phyloP scores from a whole-genome alignment of 352 stramenopile species.

The Achlya hypogyna region DNA sequence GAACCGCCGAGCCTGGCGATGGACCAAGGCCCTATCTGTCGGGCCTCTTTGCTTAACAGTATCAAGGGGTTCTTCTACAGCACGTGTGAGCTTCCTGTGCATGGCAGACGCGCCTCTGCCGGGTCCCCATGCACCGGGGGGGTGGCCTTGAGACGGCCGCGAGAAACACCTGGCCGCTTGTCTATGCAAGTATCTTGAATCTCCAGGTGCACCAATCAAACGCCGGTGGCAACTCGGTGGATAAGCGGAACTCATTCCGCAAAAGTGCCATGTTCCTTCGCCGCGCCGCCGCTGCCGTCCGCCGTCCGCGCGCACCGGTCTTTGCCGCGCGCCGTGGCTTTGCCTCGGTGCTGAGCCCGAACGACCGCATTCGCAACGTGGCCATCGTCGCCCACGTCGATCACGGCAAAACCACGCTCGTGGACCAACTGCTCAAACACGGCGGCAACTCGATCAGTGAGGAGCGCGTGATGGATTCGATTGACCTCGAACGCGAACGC shows the following conservation, averaged over 20 bases:
- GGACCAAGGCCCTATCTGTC: too few relatives aligned
- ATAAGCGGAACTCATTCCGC: not conserved
- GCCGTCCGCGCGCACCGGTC: not conserved
- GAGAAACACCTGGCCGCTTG: not conserved
- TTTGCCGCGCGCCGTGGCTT: not conserved
- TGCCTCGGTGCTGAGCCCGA: not conserved
- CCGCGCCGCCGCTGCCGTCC: not conserved
- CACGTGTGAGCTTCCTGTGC: too few relatives aligned
- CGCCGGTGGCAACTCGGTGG: not conserved
- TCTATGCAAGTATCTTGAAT: not conserved
- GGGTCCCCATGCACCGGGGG: not conserved
- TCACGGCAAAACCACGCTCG: constrained; percentile 98
- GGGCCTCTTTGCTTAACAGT: too few relatives aligned
- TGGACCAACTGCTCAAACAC: constrained; percentile 96
- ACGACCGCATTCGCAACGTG: constrained; percentile 76
- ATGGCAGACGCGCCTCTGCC: not conserved
- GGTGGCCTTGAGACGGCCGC: not conserved
- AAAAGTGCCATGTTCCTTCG: constrained; percentile 4
- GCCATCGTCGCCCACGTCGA: constrained; percentile 95
- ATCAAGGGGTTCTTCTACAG: too few relatives aligned
- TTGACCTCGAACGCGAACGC: constrained; percentile 96
- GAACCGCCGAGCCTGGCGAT: too few relatives aligned
- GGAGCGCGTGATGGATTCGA: constrained; percentile 97
- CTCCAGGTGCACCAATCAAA: constrained; percentile 1
- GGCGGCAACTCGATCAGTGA: constrained; percentile 79